Base-by-base conservation (phyloP, 2,329 filamentous ascomycete genomes). In the Elsinoe australis region DNA sequence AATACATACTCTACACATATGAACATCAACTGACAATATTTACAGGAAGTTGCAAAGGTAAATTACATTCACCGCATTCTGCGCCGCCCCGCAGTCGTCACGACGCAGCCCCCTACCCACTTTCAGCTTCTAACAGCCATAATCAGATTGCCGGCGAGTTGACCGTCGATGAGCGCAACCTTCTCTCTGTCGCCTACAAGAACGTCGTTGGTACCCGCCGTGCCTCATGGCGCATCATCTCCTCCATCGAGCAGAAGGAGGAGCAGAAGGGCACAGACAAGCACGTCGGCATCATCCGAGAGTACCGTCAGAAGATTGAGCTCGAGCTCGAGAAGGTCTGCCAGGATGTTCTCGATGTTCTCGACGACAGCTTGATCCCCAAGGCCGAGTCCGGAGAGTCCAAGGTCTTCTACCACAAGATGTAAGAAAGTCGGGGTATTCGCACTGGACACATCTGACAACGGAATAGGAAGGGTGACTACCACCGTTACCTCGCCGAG, bases 341-440 rank as follows among this genome's bases (percentile, higher is more conserved):
- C 47, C 47, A 49, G 47, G 47, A 49, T 29, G 47, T 49, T 4
- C 47, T 96, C 60, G 84, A 95, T 63, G 90, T 96, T 61, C 79
- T 96, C 58, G 89, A 95, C 69, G 78, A 95, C 65, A 83, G 82
- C 67, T 78, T 96, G 65, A 96, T 96, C 67, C 89, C 89, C 71
- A 90, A 92, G 73, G 90, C 90, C 67, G 85, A 92, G 73, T 85
- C 87, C 59, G 90, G 90, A 75, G 90, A 96, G 79, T 95, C 88
- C 70, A 96, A 95, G 83, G 90, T 96, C 68, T 96, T 96, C 74
- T 96, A 96, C 78, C 89, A 95, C 84, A 96, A 96, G 83, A 96
- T 96, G 90, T 95, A 75, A 62, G 86, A 78, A 34, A 19, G 33
- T 34, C 12, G 38, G 10, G 10, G 12, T 31, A 17, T 14, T 10